Evolutionary conservation across 495 filamentous ascomycete species (phyloP).

Genomic region (Penicillium mononematosum): DNA sequence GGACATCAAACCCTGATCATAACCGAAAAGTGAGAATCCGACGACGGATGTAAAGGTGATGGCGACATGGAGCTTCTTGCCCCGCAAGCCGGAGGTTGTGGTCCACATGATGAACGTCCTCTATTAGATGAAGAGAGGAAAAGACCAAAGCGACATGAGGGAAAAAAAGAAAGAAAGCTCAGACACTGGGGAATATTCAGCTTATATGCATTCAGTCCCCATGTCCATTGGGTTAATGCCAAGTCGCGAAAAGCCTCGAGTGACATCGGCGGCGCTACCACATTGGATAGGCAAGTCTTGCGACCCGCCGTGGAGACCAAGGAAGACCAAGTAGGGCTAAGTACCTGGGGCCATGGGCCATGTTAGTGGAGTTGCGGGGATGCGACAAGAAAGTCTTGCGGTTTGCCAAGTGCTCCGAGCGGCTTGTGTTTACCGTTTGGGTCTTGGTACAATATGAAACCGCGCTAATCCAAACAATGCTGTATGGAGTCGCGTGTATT

Average conservation of each 20-base stretch:
- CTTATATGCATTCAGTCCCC: conserved; percentile 6
- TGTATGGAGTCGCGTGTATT: neutral
- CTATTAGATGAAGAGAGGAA: conserved; percentile 2
- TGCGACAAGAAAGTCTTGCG: neutral
- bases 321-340: neutral
- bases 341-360: neutral
- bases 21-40: conserved; percentile 73
- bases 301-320: conserved; percentile 11
- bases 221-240: conserved; percentile 6
- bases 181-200: neutral
- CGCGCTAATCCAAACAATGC: neutral
- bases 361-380: conserved; percentile 10
- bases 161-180: conserved; percentile 1
- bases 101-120: conserved; percentile 36
- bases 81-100: conserved; percentile 36
- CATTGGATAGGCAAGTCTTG: conserved; percentile 8
- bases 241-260: neutral
- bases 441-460: neutral
- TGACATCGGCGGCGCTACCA: conserved; percentile 12
- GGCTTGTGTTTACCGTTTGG: neutral
- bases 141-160: conserved; percentile 4
- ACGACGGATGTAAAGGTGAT: conserved; percentile 48
- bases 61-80: conserved; percentile 34
- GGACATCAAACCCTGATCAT: conserved; percentile 72
- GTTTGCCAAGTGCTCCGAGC: neutral